A percentile compares a stretch with the other conserved stretches of the same genome.
Conservation (phyloP, 495 filamentous ascomycete species). For the Penicillium flavigenum region DNA sequence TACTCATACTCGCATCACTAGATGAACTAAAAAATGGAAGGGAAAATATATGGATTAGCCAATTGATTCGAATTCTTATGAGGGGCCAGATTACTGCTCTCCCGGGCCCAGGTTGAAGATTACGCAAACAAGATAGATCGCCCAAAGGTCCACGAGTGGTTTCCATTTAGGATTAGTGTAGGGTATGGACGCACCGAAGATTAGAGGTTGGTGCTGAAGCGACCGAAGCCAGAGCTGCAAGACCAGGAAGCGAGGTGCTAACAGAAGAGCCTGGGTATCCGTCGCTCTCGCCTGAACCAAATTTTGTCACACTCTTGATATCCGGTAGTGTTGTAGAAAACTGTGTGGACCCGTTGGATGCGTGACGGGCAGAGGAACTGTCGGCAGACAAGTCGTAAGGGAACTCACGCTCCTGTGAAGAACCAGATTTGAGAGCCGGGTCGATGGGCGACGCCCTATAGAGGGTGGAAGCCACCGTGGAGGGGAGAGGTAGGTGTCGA, state of each 20-base stretch:
- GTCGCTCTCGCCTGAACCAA: conserved; percentile 21
- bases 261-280: conserved; percentile 25
- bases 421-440: conserved; percentile 47
- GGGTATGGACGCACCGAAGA: conserved; percentile 57
- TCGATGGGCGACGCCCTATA: conserved; percentile 61
- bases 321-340: conserved; percentile 25
- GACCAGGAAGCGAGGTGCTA: conserved; percentile 35
- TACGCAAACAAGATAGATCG: conserved; percentile 8
- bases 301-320: conserved; percentile 25
- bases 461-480: conserved; percentile 51
- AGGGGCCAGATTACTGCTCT: conserved; percentile 12
- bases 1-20: conserved; percentile 49
- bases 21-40: conserved; percentile 43
- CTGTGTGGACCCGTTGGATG: conserved; percentile 23
- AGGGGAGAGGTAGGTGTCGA: conserved; percentile 35
- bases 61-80: conserved; percentile 17
- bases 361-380: conserved; percentile 18
- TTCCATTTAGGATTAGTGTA: not conserved
- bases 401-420: conserved; percentile 44
- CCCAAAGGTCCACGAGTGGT: not conserved
- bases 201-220: conserved; percentile 62
- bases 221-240: conserved; percentile 60
- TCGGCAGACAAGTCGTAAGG: conserved; percentile 32
- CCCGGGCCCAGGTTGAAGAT: not conserved
- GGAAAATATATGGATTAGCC: conserved; percentile 35